Conservation (phyloP, 2,329 filamentous ascomycete genomes). For the Pseudogymnoascus sp. region DNA sequence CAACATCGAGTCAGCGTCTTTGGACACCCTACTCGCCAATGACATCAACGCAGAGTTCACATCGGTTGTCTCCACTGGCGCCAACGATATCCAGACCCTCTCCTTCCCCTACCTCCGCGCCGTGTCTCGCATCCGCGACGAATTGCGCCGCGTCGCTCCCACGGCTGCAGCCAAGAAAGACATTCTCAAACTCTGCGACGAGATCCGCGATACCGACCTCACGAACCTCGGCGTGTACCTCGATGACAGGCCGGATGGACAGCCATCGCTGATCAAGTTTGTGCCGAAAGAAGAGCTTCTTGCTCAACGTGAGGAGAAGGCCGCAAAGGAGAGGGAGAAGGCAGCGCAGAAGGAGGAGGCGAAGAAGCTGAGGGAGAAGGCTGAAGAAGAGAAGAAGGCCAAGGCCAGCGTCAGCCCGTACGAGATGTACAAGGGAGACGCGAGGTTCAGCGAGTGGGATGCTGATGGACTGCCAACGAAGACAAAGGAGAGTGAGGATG, state of each 20-base stretch:
- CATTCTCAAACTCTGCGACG: slow-evolving; percentile 69
- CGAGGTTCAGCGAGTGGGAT: slow-evolving; percentile 69
- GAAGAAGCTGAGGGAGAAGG: slow-evolving; percentile 38
- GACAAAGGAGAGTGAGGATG: slow-evolving; percentile 67
- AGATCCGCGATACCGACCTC: slow-evolving; percentile 70
- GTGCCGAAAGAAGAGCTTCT: slow-evolving; percentile 49
- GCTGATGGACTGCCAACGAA: slow-evolving; percentile 71
- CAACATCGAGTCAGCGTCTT: slow-evolving; percentile 37
- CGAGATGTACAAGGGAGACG: slow-evolving; percentile 49
- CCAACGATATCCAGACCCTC: slow-evolving; percentile 44
- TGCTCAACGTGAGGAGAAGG: slow-evolving; percentile 50
- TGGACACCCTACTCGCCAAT: slow-evolving; percentile 36
- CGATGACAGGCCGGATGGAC: slow-evolving; percentile 64
- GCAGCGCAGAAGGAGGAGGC: slow-evolving; percentile 48
- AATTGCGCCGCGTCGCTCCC: slow-evolving; percentile 48
- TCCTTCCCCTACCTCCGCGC: slow-evolving; percentile 48
- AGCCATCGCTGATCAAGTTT: slow-evolving; percentile 65
- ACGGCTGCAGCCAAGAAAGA: slow-evolving; percentile 53
- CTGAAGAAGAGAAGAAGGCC: slow-evolving; percentile 45
- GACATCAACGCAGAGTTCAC: slow-evolving; percentile 41
- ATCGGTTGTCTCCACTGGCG: slow-evolving; percentile 36
- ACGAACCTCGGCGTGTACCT: slow-evolving; percentile 80
- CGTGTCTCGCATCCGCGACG: slow-evolving; percentile 50
- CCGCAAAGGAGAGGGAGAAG: slow-evolving; percentile 53
- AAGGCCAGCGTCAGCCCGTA: slow-evolving; percentile 48